Percentiles rank a stretch among this genome's conserved stretches.
Conservation (phyloP, 2,329 filamentous ascomycete species). For the Fusarium denticulatum region DNA sequence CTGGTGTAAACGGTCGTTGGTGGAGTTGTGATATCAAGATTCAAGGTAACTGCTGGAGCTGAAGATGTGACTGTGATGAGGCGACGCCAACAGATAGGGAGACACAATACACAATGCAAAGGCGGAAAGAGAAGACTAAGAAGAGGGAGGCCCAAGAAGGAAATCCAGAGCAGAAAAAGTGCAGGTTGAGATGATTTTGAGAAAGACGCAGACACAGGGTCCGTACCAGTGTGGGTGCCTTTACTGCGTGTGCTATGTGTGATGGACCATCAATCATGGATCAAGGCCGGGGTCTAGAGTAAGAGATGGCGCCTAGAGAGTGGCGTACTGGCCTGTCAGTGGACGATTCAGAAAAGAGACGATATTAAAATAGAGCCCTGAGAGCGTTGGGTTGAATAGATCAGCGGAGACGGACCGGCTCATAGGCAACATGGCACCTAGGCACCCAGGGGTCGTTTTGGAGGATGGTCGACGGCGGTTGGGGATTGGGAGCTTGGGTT, state of each 20-base stretch:
- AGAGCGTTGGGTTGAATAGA: constrained; percentile 44
- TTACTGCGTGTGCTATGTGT: constrained; percentile 42
- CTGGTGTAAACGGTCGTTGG: constrained; percentile 25
- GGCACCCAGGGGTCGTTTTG: constrained; percentile 34
- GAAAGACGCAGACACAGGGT: constrained; percentile 36
- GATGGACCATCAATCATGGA: constrained; percentile 43
- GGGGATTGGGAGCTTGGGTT: constrained; percentile 37
- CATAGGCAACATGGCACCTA: constrained; percentile 37
- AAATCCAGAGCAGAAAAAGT: constrained; percentile 38
- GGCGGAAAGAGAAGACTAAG: constrained; percentile 37
- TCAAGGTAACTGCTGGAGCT: constrained; percentile 17
- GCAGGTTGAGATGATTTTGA: constrained; percentile 45
- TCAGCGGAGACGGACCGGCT: constrained; percentile 44
- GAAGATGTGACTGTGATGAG: constrained; percentile 42
- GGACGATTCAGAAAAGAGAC: constrained; percentile 50
- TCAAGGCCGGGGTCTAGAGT: constrained; percentile 51
- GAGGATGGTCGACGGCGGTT: constrained; percentile 39
- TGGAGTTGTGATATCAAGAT: constrained; percentile 34
- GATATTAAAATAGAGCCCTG: constrained; percentile 58
- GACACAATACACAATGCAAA: constrained; percentile 24
- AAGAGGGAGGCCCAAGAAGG: constrained; percentile 41
- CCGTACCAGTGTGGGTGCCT: constrained; percentile 33
- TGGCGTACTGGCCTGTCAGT: constrained; percentile 54
- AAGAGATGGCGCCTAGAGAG: constrained; percentile 57
- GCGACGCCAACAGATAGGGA: constrained; percentile 26